phyloP scores from a whole-genome alignment of 2,329 filamentous ascomycete species.

The Nigrograna mackinnonii region DNA sequence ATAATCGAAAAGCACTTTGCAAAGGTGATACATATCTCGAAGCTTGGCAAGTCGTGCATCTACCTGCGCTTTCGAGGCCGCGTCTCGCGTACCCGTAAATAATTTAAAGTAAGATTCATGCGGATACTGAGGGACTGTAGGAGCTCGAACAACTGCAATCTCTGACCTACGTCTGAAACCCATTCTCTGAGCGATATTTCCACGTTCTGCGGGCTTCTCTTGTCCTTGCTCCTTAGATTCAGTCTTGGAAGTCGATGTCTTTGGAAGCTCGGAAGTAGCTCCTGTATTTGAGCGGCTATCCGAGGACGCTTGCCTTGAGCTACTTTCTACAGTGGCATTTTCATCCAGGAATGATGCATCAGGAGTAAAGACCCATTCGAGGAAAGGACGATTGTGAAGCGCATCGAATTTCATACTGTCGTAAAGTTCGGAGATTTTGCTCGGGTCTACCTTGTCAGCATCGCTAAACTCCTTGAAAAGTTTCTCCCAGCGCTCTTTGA shows the following conservation, averaged over 20 bases:
- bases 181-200: slow-evolving; percentile 50
- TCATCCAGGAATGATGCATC: slow-evolving; percentile 77
- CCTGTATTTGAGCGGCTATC: slow-evolving; percentile 28
- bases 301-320: slow-evolving; percentile 32
- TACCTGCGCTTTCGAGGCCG: slow-evolving; percentile 70
- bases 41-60: slow-evolving; percentile 86
- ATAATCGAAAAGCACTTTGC: slow-evolving; percentile 96
- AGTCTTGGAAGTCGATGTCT: slow-evolving; percentile 29
- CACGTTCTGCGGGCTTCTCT: slow-evolving; percentile 40
- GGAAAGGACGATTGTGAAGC: slow-evolving; percentile 90
- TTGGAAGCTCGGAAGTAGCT: too few species aligned
- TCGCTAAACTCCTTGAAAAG: slow-evolving; percentile 96
- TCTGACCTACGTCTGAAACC: slow-evolving; percentile 59
- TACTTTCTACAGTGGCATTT: slow-evolving; percentile 37
- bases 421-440: slow-evolving; percentile 97
- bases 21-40: slow-evolving; percentile 88
- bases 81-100: slow-evolving; percentile 67
- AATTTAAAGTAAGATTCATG: slow-evolving; percentile 83
- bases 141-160: slow-evolving; percentile 24
- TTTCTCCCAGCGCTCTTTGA: slow-evolving; percentile 98
- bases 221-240: slow-evolving; percentile 41
- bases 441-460: slow-evolving; percentile 95
- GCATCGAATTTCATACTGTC: slow-evolving; percentile 99
- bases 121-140: slow-evolving; percentile 32
- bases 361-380: slow-evolving; percentile 97